phyloP scores from a whole-genome alignment of 2,329 filamentous ascomycete species.

The Talaromyces sp. region DNA sequence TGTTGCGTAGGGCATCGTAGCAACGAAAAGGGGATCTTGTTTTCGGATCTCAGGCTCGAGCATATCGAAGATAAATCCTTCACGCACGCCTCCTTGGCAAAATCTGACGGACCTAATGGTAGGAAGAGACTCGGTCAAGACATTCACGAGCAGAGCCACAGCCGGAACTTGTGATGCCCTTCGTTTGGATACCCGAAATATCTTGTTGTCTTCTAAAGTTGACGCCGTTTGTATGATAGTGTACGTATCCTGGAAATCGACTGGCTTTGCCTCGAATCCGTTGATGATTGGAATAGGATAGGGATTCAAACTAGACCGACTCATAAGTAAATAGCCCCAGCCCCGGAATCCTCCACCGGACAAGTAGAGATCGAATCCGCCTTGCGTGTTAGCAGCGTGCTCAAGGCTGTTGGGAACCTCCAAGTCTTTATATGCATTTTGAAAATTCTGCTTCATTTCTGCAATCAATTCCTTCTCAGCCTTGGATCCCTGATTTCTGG shows the following conservation, averaged over 20 bases:
- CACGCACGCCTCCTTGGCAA: constrained; percentile 81
- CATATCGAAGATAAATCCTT: constrained; percentile 74
- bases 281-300: constrained; percentile 84
- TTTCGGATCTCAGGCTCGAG: constrained; percentile 60
- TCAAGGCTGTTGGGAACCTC: constrained; percentile 54
- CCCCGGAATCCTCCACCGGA: constrained; percentile 88
- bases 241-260: constrained; percentile 58
- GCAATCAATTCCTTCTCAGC: constrained; percentile 50
- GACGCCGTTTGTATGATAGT: constrained; percentile 43
- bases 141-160: constrained; percentile 74
- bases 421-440: constrained; percentile 57
- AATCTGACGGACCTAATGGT: constrained; percentile 72
- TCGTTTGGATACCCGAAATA: constrained; percentile 75
- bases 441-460: constrained; percentile 59
- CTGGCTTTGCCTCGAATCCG: constrained; percentile 65
- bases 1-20: constrained; percentile 54
- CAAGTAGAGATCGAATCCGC: constrained; percentile 70
- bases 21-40: constrained; percentile 64
- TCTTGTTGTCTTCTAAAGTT: constrained; percentile 31
- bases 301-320: constrained; percentile 66
- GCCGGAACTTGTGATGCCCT: constrained; percentile 79
- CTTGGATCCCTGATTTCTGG: constrained; percentile 42
- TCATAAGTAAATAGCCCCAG: constrained; percentile 87
- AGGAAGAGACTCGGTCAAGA: constrained; percentile 67
- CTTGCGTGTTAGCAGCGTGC: constrained; percentile 41